Base-by-base conservation (phyloP, 208 protist genomes). In the Leishmania tropica region DNA sequence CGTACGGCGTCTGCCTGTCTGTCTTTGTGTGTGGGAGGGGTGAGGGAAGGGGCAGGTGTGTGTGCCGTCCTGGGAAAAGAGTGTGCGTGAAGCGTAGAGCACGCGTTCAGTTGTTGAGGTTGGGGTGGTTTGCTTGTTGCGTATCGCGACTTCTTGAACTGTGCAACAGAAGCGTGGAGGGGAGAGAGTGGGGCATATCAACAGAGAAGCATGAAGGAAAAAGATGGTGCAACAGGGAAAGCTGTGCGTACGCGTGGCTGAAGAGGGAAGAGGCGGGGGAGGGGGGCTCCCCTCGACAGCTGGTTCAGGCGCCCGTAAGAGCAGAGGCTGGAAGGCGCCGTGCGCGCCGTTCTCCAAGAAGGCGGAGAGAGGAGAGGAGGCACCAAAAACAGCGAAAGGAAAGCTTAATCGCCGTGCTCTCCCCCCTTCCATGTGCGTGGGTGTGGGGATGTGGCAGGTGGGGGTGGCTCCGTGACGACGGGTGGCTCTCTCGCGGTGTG, bases 11-110 rank as follows among this genome's bases (percentile, higher is more conserved):
- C 40, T 64, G 3, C 53, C 21, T 31, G 45, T 72, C 1, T 78
- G 37, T 76, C 42, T 28, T 6, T 65, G 60, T 67, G 60, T 79
- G 10, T 11, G 6, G 8, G 45, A 13, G 45, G 45, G 45, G 45
- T 6, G 42, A 45, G 42, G 51, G 24, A 1, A 19, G 70, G 48
- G 31, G 67, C 73, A 74, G 17, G 37, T n/a, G 51, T 67, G 40
- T 76, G 56, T 40, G 2, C 11, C 11, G 60, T 67, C 35, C 3
- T 28, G 42, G 68, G 84, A 70, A n/a, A 51, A 80, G 76, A 62
- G 42, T 56, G 28, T 80, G 56, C 79, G 47, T 70, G 67, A 78
- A 31, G n/a, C 11, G n/a, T 28, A 37, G 28, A 67, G n/a, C 6
- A 15, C 24, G 60, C 2, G 60, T 17, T 67, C 28, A 37, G 60